Conservation (phyloP, 768 basidiomycete genomes). For the Tylopilus subfusipes region DNA sequence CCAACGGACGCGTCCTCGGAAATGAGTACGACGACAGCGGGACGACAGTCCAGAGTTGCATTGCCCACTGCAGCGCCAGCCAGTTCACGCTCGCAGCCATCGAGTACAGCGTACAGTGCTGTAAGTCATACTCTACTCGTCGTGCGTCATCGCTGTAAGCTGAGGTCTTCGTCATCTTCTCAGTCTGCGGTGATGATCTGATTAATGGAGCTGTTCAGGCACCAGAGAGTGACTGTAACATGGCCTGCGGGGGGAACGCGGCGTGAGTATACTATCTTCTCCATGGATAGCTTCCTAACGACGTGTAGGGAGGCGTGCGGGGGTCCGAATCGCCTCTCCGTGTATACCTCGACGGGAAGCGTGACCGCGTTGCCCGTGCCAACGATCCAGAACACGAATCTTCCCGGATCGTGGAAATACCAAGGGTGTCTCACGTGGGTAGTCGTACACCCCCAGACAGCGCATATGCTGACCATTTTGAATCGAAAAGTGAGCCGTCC, state of each 20-base stretch:
- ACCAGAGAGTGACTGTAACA: conserved; percentile 55
- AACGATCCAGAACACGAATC: conserved; percentile 45
- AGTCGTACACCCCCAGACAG: neutral
- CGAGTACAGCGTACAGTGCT: conserved; percentile 56
- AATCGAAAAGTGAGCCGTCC: conserved; percentile 43
- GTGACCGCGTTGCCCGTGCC: conserved; percentile 61
- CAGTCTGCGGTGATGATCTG: conserved; percentile 70
- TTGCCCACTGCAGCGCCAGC: conserved; percentile 49
- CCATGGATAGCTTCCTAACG: neutral
- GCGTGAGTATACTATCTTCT: conserved; percentile 40
- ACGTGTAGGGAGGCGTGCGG: conserved; percentile 57
- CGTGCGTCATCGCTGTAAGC: conserved; percentile 1
- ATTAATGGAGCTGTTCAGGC: conserved; percentile 55
- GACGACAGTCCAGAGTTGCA: conserved; percentile 62
- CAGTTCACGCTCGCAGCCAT: conserved; percentile 66
- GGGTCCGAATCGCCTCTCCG: conserved; percentile 64
- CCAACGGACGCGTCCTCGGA: conserved; percentile 57
- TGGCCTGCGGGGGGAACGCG: conserved; percentile 68
- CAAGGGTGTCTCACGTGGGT: conserved; percentile 64
- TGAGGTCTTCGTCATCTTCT: neutral
- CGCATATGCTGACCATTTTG: neutral
- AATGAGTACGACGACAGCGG: conserved; percentile 36
- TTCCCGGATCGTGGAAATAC: conserved; percentile 65
- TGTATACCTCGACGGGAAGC: conserved; percentile 55
- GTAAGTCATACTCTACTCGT: conserved; percentile 35